Conservation (phyloP, 768 basidiomycete species). For the Boletus vermiculosoides region DNA sequence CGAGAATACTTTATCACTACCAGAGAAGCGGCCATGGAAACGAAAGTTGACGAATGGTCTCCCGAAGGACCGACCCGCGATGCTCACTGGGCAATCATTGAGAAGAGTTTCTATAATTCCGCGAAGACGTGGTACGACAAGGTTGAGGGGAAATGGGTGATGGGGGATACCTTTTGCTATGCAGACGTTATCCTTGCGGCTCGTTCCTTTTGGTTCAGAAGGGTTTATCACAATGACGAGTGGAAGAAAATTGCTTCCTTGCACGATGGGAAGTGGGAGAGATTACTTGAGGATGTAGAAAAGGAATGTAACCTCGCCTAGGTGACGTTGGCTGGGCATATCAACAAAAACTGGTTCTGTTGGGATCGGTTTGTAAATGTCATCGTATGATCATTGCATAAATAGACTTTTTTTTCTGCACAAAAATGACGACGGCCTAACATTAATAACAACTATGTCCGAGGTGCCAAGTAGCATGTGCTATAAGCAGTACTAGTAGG, state of each 20-base stretch:
- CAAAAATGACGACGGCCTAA: too few species aligned
- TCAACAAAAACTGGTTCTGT: too few species aligned
- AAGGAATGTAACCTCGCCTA: too few species aligned
- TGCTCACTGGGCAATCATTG: conserved; percentile 25
- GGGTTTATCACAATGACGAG: conserved; percentile 23
- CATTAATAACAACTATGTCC: too few species aligned
- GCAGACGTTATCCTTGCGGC: conserved; percentile 29
- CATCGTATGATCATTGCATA: too few species aligned
- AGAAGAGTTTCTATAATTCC: conserved; percentile 11
- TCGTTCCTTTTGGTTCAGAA: conserved; percentile 16
- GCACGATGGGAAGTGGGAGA: conserved; percentile 29
- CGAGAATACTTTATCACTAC: conserved; percentile 38
- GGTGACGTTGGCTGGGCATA: too few species aligned
- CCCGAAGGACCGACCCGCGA: conserved; percentile 35
- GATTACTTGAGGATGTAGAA: conserved; percentile 23
- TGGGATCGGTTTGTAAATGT: too few species aligned
- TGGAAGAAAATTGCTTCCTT: conserved; percentile 26
- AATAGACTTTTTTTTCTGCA: too few species aligned
- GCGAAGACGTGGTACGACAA: conserved; percentile 23
- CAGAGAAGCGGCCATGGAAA: conserved; percentile 33
- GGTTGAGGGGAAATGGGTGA: conserved; percentile 28
- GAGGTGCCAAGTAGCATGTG: too few species aligned
- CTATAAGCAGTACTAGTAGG: too few species aligned
- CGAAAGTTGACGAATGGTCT: conserved; percentile 39
- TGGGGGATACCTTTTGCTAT: conserved; percentile 32